phyloP scores from a whole-genome alignment of 768 basidiomycete species.

The Mycena haematopus region DNA sequence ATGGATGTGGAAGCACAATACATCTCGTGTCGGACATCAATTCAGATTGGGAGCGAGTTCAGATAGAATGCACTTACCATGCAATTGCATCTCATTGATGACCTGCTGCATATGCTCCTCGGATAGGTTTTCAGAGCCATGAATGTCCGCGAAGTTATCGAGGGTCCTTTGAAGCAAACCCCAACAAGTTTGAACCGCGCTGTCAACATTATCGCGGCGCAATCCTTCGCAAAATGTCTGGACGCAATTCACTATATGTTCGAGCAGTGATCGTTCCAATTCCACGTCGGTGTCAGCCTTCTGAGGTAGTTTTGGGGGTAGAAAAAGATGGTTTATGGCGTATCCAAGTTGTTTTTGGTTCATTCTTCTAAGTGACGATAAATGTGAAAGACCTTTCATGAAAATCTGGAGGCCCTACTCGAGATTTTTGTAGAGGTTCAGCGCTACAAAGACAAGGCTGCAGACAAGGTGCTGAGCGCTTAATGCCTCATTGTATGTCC shows the following conservation, averaged over 20 bases:
- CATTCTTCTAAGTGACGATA: no score
- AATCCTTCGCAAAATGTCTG: background rate
- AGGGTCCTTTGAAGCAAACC: background rate
- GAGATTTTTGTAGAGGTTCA: no score
- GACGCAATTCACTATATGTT: constrained; percentile 24
- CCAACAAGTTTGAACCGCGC: background rate
- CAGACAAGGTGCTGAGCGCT: background rate
- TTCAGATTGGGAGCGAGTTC: background rate
- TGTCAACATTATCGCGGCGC: background rate
- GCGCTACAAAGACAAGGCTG: background rate
- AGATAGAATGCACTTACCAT: background rate
- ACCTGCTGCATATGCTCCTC: constrained; percentile 26
- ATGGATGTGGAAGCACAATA: constrained; percentile 44
- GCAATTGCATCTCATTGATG: background rate
- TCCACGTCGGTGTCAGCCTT: constrained; percentile 35
- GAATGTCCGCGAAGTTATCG: background rate
- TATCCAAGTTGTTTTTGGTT: constrained; percentile 35
- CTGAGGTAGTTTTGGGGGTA: constrained; percentile 49
- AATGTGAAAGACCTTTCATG: background rate
- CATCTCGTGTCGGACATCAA: constrained; percentile 37
- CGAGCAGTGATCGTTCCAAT: constrained; percentile 37
- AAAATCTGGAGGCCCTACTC: background rate
- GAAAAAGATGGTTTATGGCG: constrained; percentile 49
- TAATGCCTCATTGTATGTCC: background rate
- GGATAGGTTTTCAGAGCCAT: background rate